phyloP scores from a whole-genome alignment of 768 basidiomycete species.

The Termitomyces sp. region DNA sequence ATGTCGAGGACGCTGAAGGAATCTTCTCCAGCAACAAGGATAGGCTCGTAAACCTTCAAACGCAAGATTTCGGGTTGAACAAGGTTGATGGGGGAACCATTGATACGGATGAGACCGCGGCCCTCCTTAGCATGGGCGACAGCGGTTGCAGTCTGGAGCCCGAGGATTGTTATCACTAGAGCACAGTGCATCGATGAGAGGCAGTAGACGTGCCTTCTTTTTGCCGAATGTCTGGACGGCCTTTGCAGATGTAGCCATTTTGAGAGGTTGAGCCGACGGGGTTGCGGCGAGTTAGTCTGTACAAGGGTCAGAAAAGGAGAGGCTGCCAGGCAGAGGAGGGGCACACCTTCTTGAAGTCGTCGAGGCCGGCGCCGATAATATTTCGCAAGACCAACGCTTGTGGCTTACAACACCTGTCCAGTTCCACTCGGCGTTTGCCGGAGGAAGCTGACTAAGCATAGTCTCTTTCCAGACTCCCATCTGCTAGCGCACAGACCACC shows the following conservation, averaged over 20 bases:
- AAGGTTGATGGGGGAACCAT: conserved; percentile 95
- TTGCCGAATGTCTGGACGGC: conserved; percentile 99
- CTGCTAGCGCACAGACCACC: conserved; percentile 6
- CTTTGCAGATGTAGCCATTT: conserved; percentile 74
- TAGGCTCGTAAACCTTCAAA: conserved; percentile 96
- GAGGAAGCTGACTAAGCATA: conserved; percentile 32
- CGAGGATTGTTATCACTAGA: conserved; percentile 7
- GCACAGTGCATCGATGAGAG: conserved; percentile 7
- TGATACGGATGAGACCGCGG: conserved; percentile 93
- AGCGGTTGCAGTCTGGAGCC: conserved; percentile 86
- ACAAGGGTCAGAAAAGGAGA: not conserved
- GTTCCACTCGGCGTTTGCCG: conserved; percentile 33
- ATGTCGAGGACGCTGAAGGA: conserved; percentile 88
- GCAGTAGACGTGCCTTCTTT: conserved; percentile 83
- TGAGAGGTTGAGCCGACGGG: conserved; percentile 29
- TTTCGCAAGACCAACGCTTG: conserved; percentile 24
- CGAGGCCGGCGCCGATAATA: conserved; percentile 38
- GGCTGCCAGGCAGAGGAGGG: not conserved
- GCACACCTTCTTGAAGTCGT: conserved; percentile 44
- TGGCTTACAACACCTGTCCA: conserved; percentile 41
- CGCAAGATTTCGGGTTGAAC: conserved; percentile 94
- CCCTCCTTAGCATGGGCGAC: conserved; percentile 97
- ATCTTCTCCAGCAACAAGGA: conserved; percentile 91
- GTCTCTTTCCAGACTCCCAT: conserved; percentile 14
- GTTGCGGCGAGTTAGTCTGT: conserved; percentile 19